Conservation (phyloP, 306 rosid genomes). For the Malus orientalis region DNA sequence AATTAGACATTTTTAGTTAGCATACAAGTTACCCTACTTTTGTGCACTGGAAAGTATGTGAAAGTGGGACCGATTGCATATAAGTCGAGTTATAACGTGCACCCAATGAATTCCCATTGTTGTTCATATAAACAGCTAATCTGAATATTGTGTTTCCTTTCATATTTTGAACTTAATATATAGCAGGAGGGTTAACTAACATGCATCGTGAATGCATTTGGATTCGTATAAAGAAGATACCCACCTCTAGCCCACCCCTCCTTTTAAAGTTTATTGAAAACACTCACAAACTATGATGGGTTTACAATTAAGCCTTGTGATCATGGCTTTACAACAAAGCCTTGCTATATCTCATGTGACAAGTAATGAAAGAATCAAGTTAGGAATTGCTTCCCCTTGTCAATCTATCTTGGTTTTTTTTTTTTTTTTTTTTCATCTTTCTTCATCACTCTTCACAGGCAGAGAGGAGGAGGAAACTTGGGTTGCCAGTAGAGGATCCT, state of each 20-base stretch:
- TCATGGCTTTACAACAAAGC: neutral
- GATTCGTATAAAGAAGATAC: neutral
- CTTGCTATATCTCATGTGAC: neutral
- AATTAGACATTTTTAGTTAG: neutral
- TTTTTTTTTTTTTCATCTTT: neutral
- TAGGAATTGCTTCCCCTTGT: neutral
- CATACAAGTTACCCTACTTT: neutral
- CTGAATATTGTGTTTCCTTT: neutral
- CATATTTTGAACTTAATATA: neutral
- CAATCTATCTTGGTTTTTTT: neutral
- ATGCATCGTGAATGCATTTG: neutral
- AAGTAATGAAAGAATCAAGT: neutral
- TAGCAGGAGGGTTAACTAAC: neutral
- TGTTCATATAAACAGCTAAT: neutral
- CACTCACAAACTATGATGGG: neutral
- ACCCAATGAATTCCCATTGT: neutral
- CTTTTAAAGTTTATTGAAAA: neutral
- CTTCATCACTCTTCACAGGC: slow-evolving; percentile 44
- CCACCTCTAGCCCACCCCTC: neutral
- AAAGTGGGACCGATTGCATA: neutral
- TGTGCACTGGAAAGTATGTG: neutral
- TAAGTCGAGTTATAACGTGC: neutral
- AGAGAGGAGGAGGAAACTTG: slow-evolving; percentile 86
- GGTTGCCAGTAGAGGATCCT: slow-evolving; percentile 80
- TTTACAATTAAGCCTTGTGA: neutral